Evolutionary conservation across 805 yeast genomes (phyloP), one percentile per base, ranked within the genome.

Genomic region (Kuraishia molischiana): DNA sequence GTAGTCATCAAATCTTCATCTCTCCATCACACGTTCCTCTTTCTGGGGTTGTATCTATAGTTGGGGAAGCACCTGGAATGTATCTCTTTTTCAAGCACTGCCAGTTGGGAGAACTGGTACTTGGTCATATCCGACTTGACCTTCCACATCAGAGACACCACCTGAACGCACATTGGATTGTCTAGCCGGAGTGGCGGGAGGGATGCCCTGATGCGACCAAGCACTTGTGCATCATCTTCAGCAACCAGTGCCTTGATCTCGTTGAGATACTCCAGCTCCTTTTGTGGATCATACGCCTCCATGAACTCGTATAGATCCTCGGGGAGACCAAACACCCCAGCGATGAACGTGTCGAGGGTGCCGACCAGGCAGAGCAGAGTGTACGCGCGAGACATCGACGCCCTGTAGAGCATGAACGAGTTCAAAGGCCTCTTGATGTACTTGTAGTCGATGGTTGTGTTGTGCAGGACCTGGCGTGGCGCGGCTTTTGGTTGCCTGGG

Each of bases 371-470:
- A 52, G 32, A 54, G 49, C 4, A 55, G 49, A 40, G 59, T 52
- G 14, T 67, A 64, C 9, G 59, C 59, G 42, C 63, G 66, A 14
- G 67, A 61, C 59, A 66, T 63, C 4, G 64, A 46, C 17, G 64
- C 53, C 36, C 73, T 55, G 45, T 69, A 68, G 8, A 68, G 53
- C 74, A 68, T 67, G 44, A 64, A 68, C 20, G 69, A 61, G 49
- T 68, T 68, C 39, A 67, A 53, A 1, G 74, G 74, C 31, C 74
- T 58, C 43, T 67, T 69, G 34, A 68, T 56, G 38, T 63, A 44
- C 22, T 21, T 6, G 18, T 22, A 13, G 29, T 34, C 36, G 5
- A 26, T 19, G 4, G 36, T 34, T 5, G 29, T 24, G 29, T 19
- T 26, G 15, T 14, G 20, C 11, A 20, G 4, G 4, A 26, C 10